Evolutionary conservation across 805 yeast species (phyloP), one percentile per base, ranked within the genome.

Genomic region (Metschnikowia noctiluminum): DNA sequence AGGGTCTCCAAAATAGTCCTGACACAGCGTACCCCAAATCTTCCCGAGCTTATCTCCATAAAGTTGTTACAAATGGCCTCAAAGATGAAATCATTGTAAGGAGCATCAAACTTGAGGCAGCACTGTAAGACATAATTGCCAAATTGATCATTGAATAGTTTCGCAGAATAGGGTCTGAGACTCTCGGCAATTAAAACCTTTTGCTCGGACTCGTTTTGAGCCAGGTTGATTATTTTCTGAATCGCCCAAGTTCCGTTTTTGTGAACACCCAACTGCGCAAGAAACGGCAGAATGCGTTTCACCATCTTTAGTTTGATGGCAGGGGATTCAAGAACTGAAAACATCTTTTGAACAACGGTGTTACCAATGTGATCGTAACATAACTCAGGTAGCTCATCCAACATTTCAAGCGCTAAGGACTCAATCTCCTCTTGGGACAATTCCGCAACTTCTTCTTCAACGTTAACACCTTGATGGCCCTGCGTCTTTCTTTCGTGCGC

Each of bases 201-300:
- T 46, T 70, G 76, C 52, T 67, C 73, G 37, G 49, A 57, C 28
- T 64, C 66, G 59, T 83, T 42, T 80, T 76, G 39, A 76, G 82
- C 42, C 81, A 82, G 53, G 55, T 83, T 86, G 57, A 94, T 90
- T 66, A 94, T 85, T 67, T 92, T 94, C 67, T 94, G 99, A 26
- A 96, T 96, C 1, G 97, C 98, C 99, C 99, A 94, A 6, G 99
- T 94, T 53, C 99, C 99, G 65, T 94, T 94, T 62, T 94, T 94
- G 70, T 94, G 99, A 48, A 89, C 85, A 58, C 97, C 94, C 76
- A 92, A 85, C 58, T 89, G 95, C 1, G 97, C 88, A 54, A 94
- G 73, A 61, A 78, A 88, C 28, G 91, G 95, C 4, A 85, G 73
- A 37, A 95, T 80, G 54, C 80, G 80, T 59, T 85, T 81, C 48